These are phyloP conservation scores for Zygnema cylindricum DNA, from an alignment of 139 green algal species.

Conservation along the genomic window DNA sequence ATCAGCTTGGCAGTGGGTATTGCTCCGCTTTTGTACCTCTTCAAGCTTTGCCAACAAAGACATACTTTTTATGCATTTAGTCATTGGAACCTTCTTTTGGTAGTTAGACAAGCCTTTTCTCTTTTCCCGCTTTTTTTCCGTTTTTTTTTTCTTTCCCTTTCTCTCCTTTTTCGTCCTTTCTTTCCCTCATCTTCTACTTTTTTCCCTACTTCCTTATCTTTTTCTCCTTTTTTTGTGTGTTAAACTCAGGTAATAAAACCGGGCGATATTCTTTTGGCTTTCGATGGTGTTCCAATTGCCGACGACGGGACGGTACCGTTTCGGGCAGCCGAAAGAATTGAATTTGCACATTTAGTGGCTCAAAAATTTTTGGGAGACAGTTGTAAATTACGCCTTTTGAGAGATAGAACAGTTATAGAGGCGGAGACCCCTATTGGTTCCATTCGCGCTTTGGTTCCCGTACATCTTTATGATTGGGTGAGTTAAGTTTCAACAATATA, in stretches of 20 bases:
- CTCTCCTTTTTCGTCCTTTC: not conserved
- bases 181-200: not conserved
- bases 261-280: conserved; percentile 76
- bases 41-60: too few species aligned
- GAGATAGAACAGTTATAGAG: conserved; percentile 55
- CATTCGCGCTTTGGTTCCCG: conserved; percentile 63
- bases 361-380: conserved; percentile 80
- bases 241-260: conserved; percentile 27
- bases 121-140: too few species aligned
- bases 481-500: too few species aligned
- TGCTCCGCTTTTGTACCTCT: too few species aligned
- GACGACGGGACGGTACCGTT: conserved; percentile 95
- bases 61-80: too few species aligned
- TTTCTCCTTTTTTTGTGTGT: too few species aligned
- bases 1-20: too few species aligned
- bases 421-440: conserved; percentile 48
- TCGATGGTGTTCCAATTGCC: conserved; percentile 84
- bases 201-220: too few species aligned
- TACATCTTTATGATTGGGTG: conserved; percentile 74
- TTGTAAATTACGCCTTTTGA: conserved; percentile 57
- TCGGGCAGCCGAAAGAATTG: conserved; percentile 88
- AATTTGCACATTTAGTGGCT: conserved; percentile 90
- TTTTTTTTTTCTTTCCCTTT: not conserved
- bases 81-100: too few species aligned
- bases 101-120: too few species aligned